Conservation (phyloP, 257 asterid genomes). For the Striga asiatica region DNA sequence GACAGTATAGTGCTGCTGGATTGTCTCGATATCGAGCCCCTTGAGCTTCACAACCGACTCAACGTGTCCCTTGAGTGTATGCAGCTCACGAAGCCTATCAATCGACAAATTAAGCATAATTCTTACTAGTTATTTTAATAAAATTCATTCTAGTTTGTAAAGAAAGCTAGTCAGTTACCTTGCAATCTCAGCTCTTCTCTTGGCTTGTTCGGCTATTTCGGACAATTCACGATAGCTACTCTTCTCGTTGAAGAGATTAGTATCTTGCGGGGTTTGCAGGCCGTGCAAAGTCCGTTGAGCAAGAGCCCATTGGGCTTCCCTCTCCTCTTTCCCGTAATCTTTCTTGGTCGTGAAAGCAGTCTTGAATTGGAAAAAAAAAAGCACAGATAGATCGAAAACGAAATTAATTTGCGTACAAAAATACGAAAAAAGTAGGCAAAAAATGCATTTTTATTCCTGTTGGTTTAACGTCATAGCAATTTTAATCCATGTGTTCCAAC, state of each 20-base stretch:
- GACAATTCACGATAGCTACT: conserved; percentile 76
- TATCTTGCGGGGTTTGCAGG: not conserved
- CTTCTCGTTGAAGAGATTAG: conserved; percentile 28
- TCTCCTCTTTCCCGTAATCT: not conserved
- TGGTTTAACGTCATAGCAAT: too few species aligned
- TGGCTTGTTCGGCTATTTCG: conserved; percentile 95
- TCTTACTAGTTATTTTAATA: too few species aligned
- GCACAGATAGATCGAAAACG: too few species aligned
- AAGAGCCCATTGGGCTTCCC: not conserved
- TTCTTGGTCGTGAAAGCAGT: not conserved
- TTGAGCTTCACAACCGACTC: conserved; percentile 97
- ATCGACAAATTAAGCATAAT: too few species aligned
- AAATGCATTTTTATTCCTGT: not conserved
- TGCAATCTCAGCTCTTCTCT: conserved; percentile 83
- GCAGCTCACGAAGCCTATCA: conserved; percentile 88
- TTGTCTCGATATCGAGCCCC: conserved; percentile 84
- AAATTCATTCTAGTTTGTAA: too few species aligned
- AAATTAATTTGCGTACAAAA: not conserved
- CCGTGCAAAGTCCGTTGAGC: not conserved
- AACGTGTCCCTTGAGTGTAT: conserved; percentile 95
- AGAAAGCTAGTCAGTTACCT: too few species aligned
- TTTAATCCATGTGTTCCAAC: too few species aligned
- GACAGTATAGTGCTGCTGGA: conserved; percentile 88
- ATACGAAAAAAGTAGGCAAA: not conserved
- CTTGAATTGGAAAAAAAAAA: not conserved